Conservation (phyloP, 192 early-diverging fungal genomes). For the Coemansia sp. region DNA sequence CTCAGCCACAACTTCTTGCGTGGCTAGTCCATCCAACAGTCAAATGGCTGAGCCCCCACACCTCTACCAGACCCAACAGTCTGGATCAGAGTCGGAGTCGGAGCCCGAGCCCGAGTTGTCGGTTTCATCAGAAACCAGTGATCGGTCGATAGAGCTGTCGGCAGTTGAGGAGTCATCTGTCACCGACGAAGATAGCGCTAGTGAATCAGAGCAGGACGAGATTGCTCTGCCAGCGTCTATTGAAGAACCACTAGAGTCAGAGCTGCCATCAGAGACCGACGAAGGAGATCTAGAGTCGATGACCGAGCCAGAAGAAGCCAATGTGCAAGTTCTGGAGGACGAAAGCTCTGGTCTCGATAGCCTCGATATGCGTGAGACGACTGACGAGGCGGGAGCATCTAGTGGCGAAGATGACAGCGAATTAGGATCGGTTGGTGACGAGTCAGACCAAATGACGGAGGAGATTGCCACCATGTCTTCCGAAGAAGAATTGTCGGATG, state of each 20-base stretch:
- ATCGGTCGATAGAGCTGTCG: conserved; percentile 14
- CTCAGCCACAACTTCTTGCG: background rate
- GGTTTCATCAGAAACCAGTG: background rate
- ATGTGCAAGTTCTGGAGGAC: background rate
- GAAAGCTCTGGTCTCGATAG: background rate
- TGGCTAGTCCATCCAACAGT: conserved; percentile 1
- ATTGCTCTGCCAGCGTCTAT: background rate
- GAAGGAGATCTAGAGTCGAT: conserved; percentile 11
- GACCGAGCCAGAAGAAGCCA: background rate
- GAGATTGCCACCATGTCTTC: conserved; percentile 25
- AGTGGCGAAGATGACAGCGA: background rate
- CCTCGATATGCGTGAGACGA: background rate
- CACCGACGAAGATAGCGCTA: background rate
- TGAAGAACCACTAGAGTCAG: background rate
- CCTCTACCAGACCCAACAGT: background rate
- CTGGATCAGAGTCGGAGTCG: background rate
- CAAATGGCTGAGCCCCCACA: background rate
- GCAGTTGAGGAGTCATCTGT: conserved; percentile 9
- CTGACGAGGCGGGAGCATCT: background rate
- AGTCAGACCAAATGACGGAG: conserved; percentile 31
- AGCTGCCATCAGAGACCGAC: conserved; percentile 1
- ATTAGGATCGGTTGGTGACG: background rate
- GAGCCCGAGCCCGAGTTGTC: background rate
- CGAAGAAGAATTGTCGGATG: background rate
- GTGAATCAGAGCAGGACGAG: conserved; percentile 2